A percentile compares a stretch with the other conserved stretches of the same genome.
phyloP scores from a whole-genome alignment of 2,329 filamentous ascomycete genomes.

The Pseudogymnoascus destructans region DNA sequence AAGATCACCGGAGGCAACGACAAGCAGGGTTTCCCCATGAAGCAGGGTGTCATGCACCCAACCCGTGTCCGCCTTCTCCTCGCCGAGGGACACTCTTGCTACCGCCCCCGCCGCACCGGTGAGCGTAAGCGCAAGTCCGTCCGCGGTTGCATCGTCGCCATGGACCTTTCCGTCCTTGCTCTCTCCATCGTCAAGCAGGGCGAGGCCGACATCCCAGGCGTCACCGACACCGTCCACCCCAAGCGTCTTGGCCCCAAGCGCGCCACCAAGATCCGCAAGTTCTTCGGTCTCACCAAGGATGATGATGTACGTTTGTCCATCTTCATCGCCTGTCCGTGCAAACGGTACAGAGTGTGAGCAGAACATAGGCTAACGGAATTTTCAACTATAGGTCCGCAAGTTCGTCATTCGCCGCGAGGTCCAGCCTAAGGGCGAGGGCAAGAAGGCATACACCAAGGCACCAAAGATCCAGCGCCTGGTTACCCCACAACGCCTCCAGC shows the following conservation, averaged over 20 bases:
- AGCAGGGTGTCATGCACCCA: conserved; percentile 99
- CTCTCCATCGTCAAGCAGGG: conserved; percentile 97
- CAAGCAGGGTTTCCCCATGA: conserved; percentile 99
- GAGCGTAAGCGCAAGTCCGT: conserved; percentile 99
- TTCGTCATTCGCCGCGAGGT: conserved; percentile 99
- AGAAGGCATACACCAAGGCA: conserved; percentile 98
- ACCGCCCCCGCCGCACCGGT: conserved; percentile 91
- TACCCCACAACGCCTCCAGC: conserved; percentile 98
- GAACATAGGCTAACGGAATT: conserved; percentile 20
- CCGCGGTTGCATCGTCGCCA: conserved; percentile 95
- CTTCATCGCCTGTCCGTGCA: conserved; percentile 56
- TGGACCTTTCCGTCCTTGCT: conserved; percentile 89
- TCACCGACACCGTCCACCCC: conserved; percentile 96
- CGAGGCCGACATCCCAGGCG: conserved; percentile 81
- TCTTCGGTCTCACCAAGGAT: conserved; percentile 99
- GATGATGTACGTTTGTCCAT: conserved; percentile 84
- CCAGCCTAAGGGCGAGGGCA: conserved; percentile 92
- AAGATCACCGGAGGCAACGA: conserved; percentile 99
- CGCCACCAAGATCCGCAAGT: conserved; percentile 98
- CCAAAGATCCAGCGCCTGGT: conserved; percentile 99
- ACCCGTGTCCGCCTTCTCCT: conserved; percentile 97
- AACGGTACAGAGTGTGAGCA: conserved; percentile 45
- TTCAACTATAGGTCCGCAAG: conserved; percentile 70
- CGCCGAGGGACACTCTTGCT: conserved; percentile 95
- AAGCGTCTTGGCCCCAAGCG: conserved; percentile 99